phyloP scores from a whole-genome alignment of 2,329 filamentous ascomycete genomes.

The Botrytis byssoidea region DNA sequence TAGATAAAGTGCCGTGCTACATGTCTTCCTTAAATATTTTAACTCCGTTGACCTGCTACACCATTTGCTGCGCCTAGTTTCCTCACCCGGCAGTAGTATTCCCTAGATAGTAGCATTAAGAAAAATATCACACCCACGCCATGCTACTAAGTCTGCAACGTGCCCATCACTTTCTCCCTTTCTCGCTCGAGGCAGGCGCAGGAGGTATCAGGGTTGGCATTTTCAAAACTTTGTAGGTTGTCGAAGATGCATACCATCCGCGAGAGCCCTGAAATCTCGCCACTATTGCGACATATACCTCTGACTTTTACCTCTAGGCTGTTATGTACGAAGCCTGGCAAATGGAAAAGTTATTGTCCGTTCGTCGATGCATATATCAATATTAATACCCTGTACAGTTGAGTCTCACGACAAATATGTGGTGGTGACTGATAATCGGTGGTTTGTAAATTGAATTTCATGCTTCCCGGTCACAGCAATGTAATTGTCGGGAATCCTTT shows the following conservation, averaged over 20 bases:
- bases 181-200: conserved; percentile 4
- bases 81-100: neutral
- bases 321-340: neutral
- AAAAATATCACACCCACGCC: conserved; percentile 2
- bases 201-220: neutral
- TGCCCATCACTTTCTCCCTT: neutral
- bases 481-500: neutral
- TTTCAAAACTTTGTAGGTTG: neutral
- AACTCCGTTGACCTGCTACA: conserved; percentile 12
- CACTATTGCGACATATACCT: neutral
- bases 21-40: neutral
- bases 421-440: neutral
- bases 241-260: neutral
- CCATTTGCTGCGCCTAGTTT: conserved; percentile 2
- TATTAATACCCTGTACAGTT: neutral
- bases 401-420: neutral
- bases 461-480: neutral
- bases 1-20: conserved; percentile 13
- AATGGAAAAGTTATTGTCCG: neutral
- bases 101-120: conserved; percentile 15
- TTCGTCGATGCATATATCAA: neutral
- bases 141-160: neutral
- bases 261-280: neutral
- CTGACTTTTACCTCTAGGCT: neutral
- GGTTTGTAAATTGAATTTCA: neutral